A percentile compares a stretch with the other conserved stretches of the same genome.
phyloP scores from a whole-genome alignment of 2,329 filamentous ascomycete genomes.

The Phyllosticta paracitricarpa region DNA sequence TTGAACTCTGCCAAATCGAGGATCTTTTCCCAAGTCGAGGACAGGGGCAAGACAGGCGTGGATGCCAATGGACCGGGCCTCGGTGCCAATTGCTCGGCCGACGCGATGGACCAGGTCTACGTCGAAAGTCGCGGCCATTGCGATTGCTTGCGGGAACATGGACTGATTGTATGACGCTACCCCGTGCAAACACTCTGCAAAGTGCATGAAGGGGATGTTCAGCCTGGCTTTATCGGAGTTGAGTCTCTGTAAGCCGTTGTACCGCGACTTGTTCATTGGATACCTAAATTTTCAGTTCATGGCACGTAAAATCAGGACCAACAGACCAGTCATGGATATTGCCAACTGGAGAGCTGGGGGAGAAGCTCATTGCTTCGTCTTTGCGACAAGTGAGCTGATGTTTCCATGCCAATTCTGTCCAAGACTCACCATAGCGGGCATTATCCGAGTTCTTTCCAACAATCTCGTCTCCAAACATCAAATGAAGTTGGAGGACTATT shows the following conservation, averaged over 20 bases:
- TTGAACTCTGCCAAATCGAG: slow-evolving; percentile 35
- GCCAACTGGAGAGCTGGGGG: slow-evolving; percentile 31
- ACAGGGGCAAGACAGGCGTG: slow-evolving; percentile 37
- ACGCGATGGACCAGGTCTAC: slow-evolving; percentile 33
- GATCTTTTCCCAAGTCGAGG: slow-evolving; percentile 35
- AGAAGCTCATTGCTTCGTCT: slow-evolving; percentile 27
- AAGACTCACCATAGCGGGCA: slow-evolving; percentile 23
- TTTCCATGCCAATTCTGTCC: background rate
- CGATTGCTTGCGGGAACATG: slow-evolving; percentile 36
- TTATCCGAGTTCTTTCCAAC: slow-evolving; percentile 30
- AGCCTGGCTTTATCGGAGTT: slow-evolving; percentile 29
- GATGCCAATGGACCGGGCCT: slow-evolving; percentile 36
- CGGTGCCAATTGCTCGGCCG: slow-evolving; percentile 33
- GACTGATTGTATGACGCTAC: slow-evolving; percentile 38
- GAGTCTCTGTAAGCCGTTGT: slow-evolving; percentile 32
- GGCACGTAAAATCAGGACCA: background rate
- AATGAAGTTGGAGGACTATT: slow-evolving; percentile 32
- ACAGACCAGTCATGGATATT: slow-evolving; percentile 32
- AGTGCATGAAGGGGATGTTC: slow-evolving; percentile 34
- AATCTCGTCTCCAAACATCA: slow-evolving; percentile 36
- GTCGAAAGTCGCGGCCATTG: slow-evolving; percentile 34
- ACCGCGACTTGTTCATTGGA: slow-evolving; percentile 32
- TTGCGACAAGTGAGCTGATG: slow-evolving; percentile 11
- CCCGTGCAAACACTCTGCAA: slow-evolving; percentile 36
- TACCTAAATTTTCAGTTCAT: slow-evolving; percentile 16